These are phyloP conservation scores for Hypoxylon rickii DNA, from an alignment of 495 filamentous ascomycete genomes.

Conservation along the genomic window DNA sequence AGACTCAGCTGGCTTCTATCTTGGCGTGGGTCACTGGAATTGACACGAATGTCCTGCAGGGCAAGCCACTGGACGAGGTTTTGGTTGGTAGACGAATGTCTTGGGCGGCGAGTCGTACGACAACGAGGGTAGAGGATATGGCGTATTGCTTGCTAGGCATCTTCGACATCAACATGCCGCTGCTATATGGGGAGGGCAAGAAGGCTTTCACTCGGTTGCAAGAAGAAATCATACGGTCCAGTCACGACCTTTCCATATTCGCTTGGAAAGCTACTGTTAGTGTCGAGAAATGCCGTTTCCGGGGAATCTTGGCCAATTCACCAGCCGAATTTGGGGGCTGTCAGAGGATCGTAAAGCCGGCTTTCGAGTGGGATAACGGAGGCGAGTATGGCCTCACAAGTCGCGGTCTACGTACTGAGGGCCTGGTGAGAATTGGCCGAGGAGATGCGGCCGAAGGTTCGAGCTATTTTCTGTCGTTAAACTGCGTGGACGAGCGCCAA, in stretches of 20 bases:
- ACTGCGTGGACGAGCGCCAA: constrained; percentile 27
- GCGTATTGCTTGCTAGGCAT: constrained; percentile 41
- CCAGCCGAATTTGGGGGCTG: constrained; percentile 28
- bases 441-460: constrained; percentile 10
- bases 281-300: constrained; percentile 17
- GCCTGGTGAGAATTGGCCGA: constrained; percentile 19
- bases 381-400: constrained; percentile 30
- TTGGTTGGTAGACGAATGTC: constrained; percentile 36
- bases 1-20: constrained; percentile 24
- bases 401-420: constrained; percentile 22
- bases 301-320: constrained; percentile 25
- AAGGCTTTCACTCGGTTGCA: constrained; percentile 37
- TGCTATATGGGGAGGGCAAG: constrained; percentile 40
- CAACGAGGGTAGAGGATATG: constrained; percentile 34
- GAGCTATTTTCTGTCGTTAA: constrained; percentile 27
- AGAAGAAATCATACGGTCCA: constrained; percentile 33
- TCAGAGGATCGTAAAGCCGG: constrained; percentile 23
- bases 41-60: constrained; percentile 23
- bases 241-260: constrained; percentile 33
- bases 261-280: constrained; percentile 22
- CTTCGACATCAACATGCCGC: constrained; percentile 39
- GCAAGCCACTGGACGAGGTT: constrained; percentile 20
- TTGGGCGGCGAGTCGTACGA: constrained; percentile 34
- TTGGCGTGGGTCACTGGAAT: constrained; percentile 38
- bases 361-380: constrained; percentile 27